These are phyloP conservation scores for Rhodotorula taiwanensis DNA, from an alignment of 768 basidiomycete species.

Conservation along the genomic window DNA sequence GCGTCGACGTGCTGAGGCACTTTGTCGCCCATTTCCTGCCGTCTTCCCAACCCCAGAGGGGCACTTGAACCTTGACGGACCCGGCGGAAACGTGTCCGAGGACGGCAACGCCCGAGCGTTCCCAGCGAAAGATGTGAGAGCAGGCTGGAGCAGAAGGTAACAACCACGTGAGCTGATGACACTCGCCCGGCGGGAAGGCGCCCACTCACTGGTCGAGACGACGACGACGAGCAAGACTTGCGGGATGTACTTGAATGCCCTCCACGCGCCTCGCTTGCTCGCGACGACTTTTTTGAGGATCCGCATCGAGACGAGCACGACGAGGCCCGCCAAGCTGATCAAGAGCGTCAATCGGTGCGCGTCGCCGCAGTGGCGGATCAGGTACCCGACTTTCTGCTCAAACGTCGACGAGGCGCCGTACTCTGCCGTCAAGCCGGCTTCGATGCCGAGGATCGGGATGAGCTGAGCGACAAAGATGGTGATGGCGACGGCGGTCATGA, in stretches of 20 bases:
- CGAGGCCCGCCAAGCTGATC: constrained; percentile 66
- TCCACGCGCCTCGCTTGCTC: constrained; percentile 49
- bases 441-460: constrained; percentile 35
- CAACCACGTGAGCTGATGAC: neutral
- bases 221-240: constrained; percentile 87
- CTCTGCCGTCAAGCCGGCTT: neutral
- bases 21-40: constrained; percentile 1
- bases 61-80: constrained; percentile 62
- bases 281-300: constrained; percentile 49
- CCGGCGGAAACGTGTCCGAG: constrained; percentile 68
- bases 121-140: constrained; percentile 31
- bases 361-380: constrained; percentile 50
- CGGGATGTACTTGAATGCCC: constrained; percentile 67
- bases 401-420: constrained; percentile 53
- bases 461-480: constrained; percentile 38
- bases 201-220: constrained; percentile 66
- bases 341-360: constrained; percentile 60
- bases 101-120: constrained; percentile 62
- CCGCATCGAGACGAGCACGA: constrained; percentile 59
- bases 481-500: constrained; percentile 40
- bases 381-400: constrained; percentile 68
- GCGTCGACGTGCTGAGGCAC: constrained; percentile 46
- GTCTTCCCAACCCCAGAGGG: constrained; percentile 43
- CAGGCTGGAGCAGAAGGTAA: constrained; percentile 4
- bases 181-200: no score